Conservation (phyloP, 257 asterid species). For the Echium plantagineum region DNA sequence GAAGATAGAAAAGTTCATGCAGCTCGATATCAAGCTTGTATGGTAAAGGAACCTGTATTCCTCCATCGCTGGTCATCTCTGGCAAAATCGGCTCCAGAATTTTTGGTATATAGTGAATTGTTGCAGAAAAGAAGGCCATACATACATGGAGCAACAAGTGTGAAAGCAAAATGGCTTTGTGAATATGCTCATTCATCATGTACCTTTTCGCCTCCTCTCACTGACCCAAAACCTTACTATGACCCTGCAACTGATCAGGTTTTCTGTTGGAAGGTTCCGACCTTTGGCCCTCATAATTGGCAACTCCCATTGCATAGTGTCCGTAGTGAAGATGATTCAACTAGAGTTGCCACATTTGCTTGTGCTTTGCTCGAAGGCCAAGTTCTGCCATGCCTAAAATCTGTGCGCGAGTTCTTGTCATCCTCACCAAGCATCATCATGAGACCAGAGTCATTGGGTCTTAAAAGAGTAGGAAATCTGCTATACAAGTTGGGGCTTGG, state of each 20-base stretch:
- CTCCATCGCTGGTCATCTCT: slow-evolving; percentile 72
- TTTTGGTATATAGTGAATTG: slow-evolving; percentile 63
- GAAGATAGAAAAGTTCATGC: slow-evolving; percentile 44
- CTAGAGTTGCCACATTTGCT: slow-evolving; percentile 47
- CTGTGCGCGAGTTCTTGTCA: slow-evolving; percentile 36
- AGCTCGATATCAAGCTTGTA: slow-evolving; percentile 64
- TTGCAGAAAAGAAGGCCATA: slow-evolving; percentile 63
- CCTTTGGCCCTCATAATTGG: slow-evolving; percentile 77
- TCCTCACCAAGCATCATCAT: slow-evolving; percentile 56
- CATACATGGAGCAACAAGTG: slow-evolving; percentile 72
- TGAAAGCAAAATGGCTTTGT: slow-evolving; percentile 62
- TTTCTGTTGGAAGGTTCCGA: slow-evolving; percentile 53
- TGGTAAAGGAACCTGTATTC: slow-evolving; percentile 50
- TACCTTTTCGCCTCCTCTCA: slow-evolving; percentile 64
- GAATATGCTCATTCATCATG: slow-evolving; percentile 50
- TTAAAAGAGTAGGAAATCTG: slow-evolving; percentile 57
- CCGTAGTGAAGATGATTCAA: slow-evolving; percentile 38
- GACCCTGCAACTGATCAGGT: slow-evolving; percentile 48
- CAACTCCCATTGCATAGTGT: slow-evolving; percentile 47
- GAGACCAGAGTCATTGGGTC: slow-evolving; percentile 64
- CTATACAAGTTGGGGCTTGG: slow-evolving; percentile 40
- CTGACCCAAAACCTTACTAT: slow-evolving; percentile 68
- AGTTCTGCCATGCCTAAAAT: slow-evolving; percentile 64
- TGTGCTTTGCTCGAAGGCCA: slow-evolving; percentile 61
- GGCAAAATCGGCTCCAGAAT: slow-evolving; percentile 64